Evolutionary conservation across 1,284 basidiomycete species (phyloP).

Genomic region (Sparassis latifolia): DNA sequence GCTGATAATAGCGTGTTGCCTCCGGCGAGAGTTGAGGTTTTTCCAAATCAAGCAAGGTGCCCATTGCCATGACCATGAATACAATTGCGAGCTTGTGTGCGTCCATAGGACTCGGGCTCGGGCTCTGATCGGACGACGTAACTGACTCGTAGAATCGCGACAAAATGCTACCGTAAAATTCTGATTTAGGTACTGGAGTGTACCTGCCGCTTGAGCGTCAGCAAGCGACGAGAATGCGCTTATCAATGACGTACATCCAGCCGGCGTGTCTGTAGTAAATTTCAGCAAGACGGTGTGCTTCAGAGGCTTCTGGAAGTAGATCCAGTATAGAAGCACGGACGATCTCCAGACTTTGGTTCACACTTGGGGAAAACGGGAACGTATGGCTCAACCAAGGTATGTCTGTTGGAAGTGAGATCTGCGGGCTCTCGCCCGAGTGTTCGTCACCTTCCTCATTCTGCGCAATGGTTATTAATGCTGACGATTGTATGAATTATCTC

Average conservation of each 20-base stretch:
- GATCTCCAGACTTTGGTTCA: constrained; percentile 34
- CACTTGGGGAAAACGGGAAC: constrained; percentile 48
- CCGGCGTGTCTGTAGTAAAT: constrained; percentile 59
- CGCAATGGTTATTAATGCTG: background rate
- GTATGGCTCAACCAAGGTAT: constrained; percentile 52
- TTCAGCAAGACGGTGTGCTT: constrained; percentile 39
- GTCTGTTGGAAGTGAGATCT: constrained; percentile 40
- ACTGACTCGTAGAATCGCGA: constrained; percentile 43
- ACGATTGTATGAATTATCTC: constrained; percentile 5
- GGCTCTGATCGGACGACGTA: constrained; percentile 31
- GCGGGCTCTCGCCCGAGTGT: constrained; percentile 39
- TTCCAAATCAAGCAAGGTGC: constrained; percentile 36
- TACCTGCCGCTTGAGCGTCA: constrained; percentile 37
- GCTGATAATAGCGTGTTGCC: constrained; percentile 50
- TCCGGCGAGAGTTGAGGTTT: constrained; percentile 42
- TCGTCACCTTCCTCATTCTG: constrained; percentile 55
- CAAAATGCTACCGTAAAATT: constrained; percentile 47
- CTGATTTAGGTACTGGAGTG: constrained; percentile 48
- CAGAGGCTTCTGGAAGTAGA: constrained; percentile 37
- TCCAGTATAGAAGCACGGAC: constrained; percentile 38
- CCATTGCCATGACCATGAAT: constrained; percentile 29
- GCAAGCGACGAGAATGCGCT: constrained; percentile 7
- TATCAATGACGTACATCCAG: constrained; percentile 50
- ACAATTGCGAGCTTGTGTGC: constrained; percentile 37
- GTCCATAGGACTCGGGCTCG: constrained; percentile 38